phyloP scores from a whole-genome alignment of 2,329 filamentous ascomycete genomes.

The Fusarium udum region DNA sequence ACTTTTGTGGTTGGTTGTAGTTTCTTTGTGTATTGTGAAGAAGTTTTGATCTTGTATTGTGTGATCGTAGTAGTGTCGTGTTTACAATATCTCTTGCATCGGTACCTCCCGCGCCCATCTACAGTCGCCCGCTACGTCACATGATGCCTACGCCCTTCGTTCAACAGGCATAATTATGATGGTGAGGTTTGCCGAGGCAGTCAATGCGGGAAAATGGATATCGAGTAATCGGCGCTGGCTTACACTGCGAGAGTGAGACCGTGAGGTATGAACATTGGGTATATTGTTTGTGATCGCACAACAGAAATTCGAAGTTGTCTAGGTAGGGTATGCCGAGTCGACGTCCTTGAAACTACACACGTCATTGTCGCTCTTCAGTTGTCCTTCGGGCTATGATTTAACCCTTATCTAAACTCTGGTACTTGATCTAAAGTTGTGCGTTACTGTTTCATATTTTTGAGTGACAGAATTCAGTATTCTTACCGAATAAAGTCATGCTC shows the following conservation, averaged over 20 bases:
- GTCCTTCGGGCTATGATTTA: background rate
- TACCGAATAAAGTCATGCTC: background rate
- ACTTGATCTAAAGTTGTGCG: no score
- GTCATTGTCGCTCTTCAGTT: background rate
- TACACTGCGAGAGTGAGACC: background rate
- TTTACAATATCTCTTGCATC: background rate
- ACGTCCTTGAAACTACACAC: background rate
- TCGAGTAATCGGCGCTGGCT: background rate
- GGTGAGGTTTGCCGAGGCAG: background rate
- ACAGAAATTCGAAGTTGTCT: background rate
- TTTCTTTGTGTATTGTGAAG: background rate
- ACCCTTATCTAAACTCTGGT: background rate
- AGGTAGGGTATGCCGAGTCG: constrained; percentile 11
- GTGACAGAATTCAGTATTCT: background rate
- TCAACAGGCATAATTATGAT: background rate
- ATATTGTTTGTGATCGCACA: background rate
- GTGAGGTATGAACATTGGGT: background rate
- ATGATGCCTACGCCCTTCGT: constrained; percentile 33
- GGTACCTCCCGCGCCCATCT: background rate
- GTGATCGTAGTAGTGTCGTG: background rate
- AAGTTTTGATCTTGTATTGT: background rate
- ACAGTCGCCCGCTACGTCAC: constrained; percentile 18
- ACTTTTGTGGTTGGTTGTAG: background rate
- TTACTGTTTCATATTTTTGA: background rate
- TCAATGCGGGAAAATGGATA: background rate